A percentile compares a stretch with the other conserved stretches of the same genome.
Evolutionary conservation across 1,284 basidiomycete genomes (phyloP).

Genomic region (Ustilago xerochloae): DNA sequence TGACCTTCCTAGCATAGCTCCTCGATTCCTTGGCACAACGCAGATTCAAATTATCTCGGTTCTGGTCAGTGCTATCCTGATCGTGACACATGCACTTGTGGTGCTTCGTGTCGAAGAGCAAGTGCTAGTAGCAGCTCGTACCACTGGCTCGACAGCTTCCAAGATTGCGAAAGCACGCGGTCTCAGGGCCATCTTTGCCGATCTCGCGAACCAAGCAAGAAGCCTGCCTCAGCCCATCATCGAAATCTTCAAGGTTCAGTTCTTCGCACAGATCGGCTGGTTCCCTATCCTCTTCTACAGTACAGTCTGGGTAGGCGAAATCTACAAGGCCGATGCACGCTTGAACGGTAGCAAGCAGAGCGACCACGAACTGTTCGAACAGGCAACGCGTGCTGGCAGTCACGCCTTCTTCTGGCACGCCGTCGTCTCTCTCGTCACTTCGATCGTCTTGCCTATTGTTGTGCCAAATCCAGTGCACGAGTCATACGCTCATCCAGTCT

Average conservation of each 20-base stretch:
- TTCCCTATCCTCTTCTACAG: conserved; percentile 62
- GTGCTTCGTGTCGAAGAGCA: conserved; percentile 48
- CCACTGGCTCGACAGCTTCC: background rate
- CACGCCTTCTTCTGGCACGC: conserved; percentile 83
- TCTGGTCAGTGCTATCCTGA: conserved; percentile 40
- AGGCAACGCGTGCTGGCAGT: conserved; percentile 83
- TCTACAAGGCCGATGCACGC: conserved; percentile 49
- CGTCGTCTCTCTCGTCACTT: conserved; percentile 77
- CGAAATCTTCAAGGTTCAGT: conserved; percentile 59
- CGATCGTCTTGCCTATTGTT: conserved; percentile 79
- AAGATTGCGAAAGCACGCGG: conserved; percentile 6
- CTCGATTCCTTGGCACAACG: conserved; percentile 29
- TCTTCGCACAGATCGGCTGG: conserved; percentile 64
- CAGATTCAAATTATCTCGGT: conserved; percentile 54
- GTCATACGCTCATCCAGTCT: conserved; percentile 6
- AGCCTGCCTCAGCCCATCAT: conserved; percentile 46
- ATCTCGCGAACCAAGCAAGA: conserved; percentile 42
- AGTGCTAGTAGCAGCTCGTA: conserved; percentile 16
- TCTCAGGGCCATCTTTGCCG: conserved; percentile 7
- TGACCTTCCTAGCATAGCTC: conserved; percentile 46
- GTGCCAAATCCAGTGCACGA: conserved; percentile 69
- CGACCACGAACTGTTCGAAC: conserved; percentile 63
- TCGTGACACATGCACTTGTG: conserved; percentile 51
- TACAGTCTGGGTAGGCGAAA: conserved; percentile 62
- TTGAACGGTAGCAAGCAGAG: conserved; percentile 37